Evolutionary conservation across 192 early-diverging fungal species (phyloP).

Genomic region (Paraglomus brasilianum): DNA sequence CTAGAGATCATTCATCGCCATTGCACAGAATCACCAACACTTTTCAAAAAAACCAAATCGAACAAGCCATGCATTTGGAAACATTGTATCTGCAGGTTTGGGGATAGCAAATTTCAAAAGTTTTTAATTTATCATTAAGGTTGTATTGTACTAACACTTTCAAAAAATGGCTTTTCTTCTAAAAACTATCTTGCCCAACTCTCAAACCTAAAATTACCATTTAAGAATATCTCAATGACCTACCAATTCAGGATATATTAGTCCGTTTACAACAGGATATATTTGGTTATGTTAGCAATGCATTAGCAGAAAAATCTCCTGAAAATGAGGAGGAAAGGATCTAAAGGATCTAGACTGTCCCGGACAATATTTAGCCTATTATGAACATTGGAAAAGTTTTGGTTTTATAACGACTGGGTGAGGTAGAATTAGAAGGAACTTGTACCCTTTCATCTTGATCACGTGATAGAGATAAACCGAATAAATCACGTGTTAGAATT

Average conservation of each 20-base stretch:
- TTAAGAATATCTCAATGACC: background rate
- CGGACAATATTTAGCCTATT: no score
- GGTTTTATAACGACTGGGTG: no score
- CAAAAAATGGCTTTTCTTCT: background rate
- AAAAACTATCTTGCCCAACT: no score
- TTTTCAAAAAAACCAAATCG: constrained; percentile 27
- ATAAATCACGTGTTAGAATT: no score
- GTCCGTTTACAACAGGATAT: constrained; percentile 4
- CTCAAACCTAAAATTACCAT: background rate
- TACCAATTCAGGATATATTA: constrained; percentile 19
- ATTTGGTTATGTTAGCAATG: constrained; percentile 8
- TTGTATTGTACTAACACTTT: background rate
- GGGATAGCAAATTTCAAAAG: constrained; percentile 1
- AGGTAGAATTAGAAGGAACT: no score
- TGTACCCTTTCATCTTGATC: no score
- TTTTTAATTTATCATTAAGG: background rate
- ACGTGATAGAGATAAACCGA: no score
- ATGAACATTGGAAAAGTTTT: no score
- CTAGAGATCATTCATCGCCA: constrained; percentile 34
- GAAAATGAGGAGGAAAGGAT: no score
- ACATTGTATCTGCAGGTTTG: background rate
- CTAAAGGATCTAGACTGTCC: no score
- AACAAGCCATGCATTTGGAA: background rate
- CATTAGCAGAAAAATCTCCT: background rate
- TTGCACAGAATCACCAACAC: constrained; percentile 36